Base-by-base conservation (phyloP, 2,329 filamentous ascomycete species). In the Phaeomoniella chlamydospora region DNA sequence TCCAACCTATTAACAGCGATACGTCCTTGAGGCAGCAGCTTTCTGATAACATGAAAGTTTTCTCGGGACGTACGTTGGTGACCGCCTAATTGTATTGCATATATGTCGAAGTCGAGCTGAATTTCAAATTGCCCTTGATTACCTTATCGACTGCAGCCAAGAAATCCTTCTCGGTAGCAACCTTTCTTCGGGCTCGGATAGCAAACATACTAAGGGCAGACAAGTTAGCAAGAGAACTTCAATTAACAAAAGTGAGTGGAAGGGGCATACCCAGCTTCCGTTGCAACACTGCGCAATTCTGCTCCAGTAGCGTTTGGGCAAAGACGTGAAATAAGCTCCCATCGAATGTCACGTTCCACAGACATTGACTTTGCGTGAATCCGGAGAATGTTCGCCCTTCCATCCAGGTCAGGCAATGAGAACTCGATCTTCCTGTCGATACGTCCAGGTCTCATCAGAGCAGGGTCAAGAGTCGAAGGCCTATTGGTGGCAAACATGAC, bases 301-400 rank as follows among this genome's bases (percentile, higher is more conserved):
- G 90, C 90, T 65, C 90, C 90, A 1, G 90, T 98, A 36, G 87
- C 82, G 64, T 98, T 98, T 46, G 90, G 90, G 65, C 90, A 98
- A 44, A 98, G 71, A 49, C 90, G 80, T 14, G 87, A 94, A 55
- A 98, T 96, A 45, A 98, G 73, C 67, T 98, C 90, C 90, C 90
- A 98, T 62, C 90, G 77, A 53, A 98, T 98, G 55, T 98, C 90
- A 36, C 90, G 77, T 72, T 98, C 90, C 26, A 98, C 90, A 13
- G 86, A 94, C 90, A 98, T 98, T 57, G 84, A 93, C 80, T 96
- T 98, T 51, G 90, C 90, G 66, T 96, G 90, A 51, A 98, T 98
- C 35, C 90, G 82, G 31, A 98, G 74, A 53, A 98, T 96, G 64
- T 94, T 96, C 53, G 90, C 90, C 46, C 90, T 80, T 35, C 90